phyloP scores from a whole-genome alignment of 768 basidiomycete genomes.

The Russula ochroleuca region DNA sequence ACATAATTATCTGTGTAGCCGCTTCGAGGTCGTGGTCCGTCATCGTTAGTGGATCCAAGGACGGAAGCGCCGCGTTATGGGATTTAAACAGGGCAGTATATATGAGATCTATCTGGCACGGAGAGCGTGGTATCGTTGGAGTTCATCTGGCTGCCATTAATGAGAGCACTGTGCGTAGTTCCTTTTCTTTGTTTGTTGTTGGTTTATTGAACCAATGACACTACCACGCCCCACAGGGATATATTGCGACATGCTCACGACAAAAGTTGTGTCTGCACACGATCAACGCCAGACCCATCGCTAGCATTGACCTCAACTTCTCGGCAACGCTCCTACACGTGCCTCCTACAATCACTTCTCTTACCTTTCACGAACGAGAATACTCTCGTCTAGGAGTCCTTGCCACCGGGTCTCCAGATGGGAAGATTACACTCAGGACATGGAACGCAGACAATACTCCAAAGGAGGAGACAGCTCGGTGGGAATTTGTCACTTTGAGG shows the following conservation, averaged over 20 bases:
- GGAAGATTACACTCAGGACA: slow-evolving; percentile 73
- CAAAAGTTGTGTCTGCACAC: slow-evolving; percentile 74
- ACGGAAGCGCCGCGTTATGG: slow-evolving; percentile 86
- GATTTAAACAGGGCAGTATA: slow-evolving; percentile 83
- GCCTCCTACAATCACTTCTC: slow-evolving; percentile 56
- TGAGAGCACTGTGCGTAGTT: slow-evolving; percentile 70
- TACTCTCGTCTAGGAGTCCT: slow-evolving; percentile 73
- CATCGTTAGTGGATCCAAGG: slow-evolving; percentile 76
- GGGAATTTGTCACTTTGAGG: slow-evolving; percentile 70
- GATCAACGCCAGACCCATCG: slow-evolving; percentile 78
- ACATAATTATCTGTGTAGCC: slow-evolving; percentile 59
- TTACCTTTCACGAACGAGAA: slow-evolving; percentile 88
- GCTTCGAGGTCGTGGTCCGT: slow-evolving; percentile 81
- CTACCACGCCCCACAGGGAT: slow-evolving; percentile 51
- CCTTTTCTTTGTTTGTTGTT: slow-evolving; percentile 10
- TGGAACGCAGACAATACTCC: slow-evolving; percentile 79
- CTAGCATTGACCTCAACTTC: slow-evolving; percentile 56
- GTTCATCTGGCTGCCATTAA: slow-evolving; percentile 75
- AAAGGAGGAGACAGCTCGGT: slow-evolving; percentile 58
- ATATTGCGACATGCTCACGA: slow-evolving; percentile 79
- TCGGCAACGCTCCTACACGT: slow-evolving; percentile 43
- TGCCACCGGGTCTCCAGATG: slow-evolving; percentile 75
- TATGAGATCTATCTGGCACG: slow-evolving; percentile 75
- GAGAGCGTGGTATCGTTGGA: slow-evolving; percentile 35
- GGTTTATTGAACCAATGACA: slow-evolving; percentile 8